Conservation (phyloP, 371 early-diverging fungal genomes). For the Mucor irregularis region DNA sequence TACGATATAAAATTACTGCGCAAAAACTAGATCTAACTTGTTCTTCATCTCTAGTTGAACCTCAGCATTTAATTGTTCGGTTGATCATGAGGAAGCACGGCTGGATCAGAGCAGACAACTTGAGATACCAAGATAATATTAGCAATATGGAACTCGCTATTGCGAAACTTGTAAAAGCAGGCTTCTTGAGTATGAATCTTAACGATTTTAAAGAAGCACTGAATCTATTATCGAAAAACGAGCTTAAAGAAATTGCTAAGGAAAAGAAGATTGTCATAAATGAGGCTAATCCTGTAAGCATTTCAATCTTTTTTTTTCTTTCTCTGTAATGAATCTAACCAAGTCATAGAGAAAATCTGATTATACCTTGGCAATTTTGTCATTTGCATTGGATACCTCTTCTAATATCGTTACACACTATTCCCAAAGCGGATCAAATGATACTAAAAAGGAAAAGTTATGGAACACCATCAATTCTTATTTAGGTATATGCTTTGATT, state of each 20-base stretch:
- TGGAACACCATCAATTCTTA: conserved; percentile 7
- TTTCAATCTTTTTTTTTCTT: background rate
- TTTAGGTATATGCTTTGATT: conserved; percentile 3
- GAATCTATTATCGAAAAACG: conserved; percentile 33
- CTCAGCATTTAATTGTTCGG: conserved; percentile 63
- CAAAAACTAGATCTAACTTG: background rate
- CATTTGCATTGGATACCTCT: background rate
- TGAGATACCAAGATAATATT: conserved; percentile 34
- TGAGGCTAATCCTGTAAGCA: background rate
- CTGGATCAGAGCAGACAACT: conserved; percentile 45
- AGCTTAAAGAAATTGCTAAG: conserved; percentile 15
- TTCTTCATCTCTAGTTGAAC: conserved; percentile 34
- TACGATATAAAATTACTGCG: background rate
- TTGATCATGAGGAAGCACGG: conserved; percentile 64
- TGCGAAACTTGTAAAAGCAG: conserved; percentile 6
- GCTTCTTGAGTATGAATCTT: conserved; percentile 3
- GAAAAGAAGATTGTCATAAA: background rate
- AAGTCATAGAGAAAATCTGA: conserved; percentile 14
- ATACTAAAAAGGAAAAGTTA: conserved; percentile 3
- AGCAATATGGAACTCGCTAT: conserved; percentile 26
- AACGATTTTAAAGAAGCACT: conserved; percentile 33
- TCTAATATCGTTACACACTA: conserved; percentile 1
- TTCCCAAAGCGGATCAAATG: background rate
- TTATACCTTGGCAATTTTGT: background rate
- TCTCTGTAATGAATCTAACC: background rate